phyloP scores from a whole-genome alignment of 164 flowering plant genomes.

The Platanus orientalis region DNA sequence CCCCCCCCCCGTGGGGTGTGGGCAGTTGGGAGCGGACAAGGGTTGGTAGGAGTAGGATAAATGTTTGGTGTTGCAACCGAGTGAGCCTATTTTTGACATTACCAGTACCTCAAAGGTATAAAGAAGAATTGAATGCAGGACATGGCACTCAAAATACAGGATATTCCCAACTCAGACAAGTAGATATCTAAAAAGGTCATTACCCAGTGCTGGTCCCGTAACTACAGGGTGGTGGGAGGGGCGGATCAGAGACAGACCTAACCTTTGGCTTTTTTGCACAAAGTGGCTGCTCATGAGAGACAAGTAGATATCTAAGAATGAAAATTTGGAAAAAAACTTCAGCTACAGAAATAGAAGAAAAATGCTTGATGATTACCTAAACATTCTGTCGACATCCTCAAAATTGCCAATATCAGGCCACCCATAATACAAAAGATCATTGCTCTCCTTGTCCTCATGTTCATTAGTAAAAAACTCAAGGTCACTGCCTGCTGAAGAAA shows the following conservation, averaged over 20 bases:
- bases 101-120: not conserved
- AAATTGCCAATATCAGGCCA: slow-evolving; percentile 83
- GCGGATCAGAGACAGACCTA: too few relatives aligned
- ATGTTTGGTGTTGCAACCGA: not conserved
- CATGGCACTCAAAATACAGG: too few relatives aligned
- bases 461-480: slow-evolving; percentile 43
- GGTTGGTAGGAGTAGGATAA: not conserved
- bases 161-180: not conserved
- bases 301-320: not conserved
- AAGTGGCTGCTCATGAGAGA: too few relatives aligned
- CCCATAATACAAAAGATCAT: slow-evolving; percentile 46
- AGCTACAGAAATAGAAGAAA: not conserved
- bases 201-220: too few relatives aligned
- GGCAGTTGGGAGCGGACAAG: too few relatives aligned
- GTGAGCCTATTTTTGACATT: not conserved
- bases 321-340: not conserved
- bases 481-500: slow-evolving; percentile 43
- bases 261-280: too few relatives aligned
- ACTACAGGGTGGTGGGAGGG: too few relatives aligned
- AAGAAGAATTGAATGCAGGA: not conserved
- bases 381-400: slow-evolving; percentile 81
- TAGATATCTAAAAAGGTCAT: not conserved
- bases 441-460: slow-evolving; percentile 40
- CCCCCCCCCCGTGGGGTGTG: too few relatives aligned
- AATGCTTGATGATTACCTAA: slow-evolving; percentile 46